Conservation (phyloP, 805 yeast species). For the Torulaspora quercuum region DNA sequence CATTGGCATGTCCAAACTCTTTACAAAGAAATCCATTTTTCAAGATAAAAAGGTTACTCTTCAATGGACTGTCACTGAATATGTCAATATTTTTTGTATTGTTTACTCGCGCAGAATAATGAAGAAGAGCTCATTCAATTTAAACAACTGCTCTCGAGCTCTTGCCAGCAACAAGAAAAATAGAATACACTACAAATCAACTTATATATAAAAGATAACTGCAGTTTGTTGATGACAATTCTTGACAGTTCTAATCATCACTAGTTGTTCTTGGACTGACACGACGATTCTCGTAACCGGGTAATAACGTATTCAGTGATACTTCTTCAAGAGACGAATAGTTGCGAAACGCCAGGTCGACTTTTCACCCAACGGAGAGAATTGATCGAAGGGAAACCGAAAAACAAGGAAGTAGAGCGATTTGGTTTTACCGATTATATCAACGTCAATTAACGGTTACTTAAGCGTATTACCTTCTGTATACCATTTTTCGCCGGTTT, state of each 20-base stretch:
- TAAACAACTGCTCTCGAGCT: no score
- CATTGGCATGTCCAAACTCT: conserved; percentile 3
- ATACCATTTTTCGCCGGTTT: no score
- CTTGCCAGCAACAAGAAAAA: no score
- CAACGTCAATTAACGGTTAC: conserved; percentile 4
- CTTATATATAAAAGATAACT: no score
- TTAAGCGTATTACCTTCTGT: no score
- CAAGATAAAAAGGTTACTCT: conserved; percentile 2
- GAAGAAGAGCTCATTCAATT: no score
- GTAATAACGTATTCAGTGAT: conserved; percentile 7
- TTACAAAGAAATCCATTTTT: conserved; percentile 4
- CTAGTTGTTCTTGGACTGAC: no score
- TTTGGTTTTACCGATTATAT: background rate
- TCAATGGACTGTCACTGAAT: background rate
- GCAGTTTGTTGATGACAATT: no score
- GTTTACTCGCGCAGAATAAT: no score
- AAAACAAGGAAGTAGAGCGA: background rate
- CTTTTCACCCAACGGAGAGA: conserved; percentile 1
- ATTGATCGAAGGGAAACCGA: background rate
- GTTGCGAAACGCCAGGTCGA: conserved; percentile 7
- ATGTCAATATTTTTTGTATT: no score
- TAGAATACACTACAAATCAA: no score
- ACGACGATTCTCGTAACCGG: conserved; percentile 2
- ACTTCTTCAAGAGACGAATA: background rate
- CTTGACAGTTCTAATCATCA: no score